A percentile compares a stretch with the other conserved stretches of the same genome.
Evolutionary conservation across 257 asterid species (phyloP).

Genomic region (Rubia yunnanensis): DNA sequence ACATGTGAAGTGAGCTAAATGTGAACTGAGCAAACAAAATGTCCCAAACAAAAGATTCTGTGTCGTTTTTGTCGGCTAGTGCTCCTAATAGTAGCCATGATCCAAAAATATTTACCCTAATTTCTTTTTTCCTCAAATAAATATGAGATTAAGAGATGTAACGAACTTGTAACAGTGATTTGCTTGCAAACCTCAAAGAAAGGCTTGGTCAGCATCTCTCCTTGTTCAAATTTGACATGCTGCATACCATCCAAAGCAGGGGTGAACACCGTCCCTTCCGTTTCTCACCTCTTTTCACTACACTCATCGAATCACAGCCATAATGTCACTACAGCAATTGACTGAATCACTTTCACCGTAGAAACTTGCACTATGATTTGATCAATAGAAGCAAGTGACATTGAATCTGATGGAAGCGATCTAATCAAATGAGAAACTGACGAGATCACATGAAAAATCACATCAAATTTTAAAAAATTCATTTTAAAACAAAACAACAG

Average conservation of each 20-base stretch:
- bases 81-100: not conserved
- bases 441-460: not conserved
- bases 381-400: not conserved
- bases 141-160: not conserved
- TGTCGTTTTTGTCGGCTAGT: not conserved
- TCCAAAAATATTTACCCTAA: not conserved
- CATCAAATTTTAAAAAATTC: not conserved
- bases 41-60: not conserved
- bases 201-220: slow-evolving; percentile 75
- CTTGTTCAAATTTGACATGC: slow-evolving; percentile 72
- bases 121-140: not conserved
- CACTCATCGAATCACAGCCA: not conserved
- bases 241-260: slow-evolving; percentile 93
- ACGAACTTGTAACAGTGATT: slow-evolving; percentile 87
- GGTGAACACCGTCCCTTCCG: slow-evolving; percentile 82
- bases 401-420: not conserved
- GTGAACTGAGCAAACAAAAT: too few species aligned
- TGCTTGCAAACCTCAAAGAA: slow-evolving; percentile 90
- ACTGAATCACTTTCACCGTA: not conserved
- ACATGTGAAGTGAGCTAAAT: too few species aligned
- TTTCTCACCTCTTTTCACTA: slow-evolving; percentile 12
- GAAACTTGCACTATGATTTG: not conserved
- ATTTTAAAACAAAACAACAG: not conserved
- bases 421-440: not conserved
- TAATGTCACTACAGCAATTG: not conserved